Conservation (phyloP, 1,139 yeast species). For the Yamadazyma epiphylla region DNA sequence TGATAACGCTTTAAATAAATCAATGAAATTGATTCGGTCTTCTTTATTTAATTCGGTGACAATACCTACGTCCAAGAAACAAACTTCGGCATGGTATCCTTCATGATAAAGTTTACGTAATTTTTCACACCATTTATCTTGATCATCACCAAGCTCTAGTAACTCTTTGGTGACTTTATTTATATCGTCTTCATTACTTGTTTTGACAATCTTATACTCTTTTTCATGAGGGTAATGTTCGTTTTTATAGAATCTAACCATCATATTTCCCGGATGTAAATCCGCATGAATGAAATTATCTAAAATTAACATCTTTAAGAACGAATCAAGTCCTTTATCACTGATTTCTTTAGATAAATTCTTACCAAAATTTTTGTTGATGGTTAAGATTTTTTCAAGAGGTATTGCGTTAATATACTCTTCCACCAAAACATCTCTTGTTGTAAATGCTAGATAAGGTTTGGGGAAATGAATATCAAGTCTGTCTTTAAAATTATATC, state of each 20-base stretch:
- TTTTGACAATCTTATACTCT: conserved; percentile 45
- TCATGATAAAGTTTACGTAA: conserved; percentile 49
- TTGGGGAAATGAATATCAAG: conserved; percentile 77
- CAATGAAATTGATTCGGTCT: conserved; percentile 83
- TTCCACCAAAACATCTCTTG: conserved; percentile 77
- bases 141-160: conserved; percentile 30
- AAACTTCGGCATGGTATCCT: conserved; percentile 81
- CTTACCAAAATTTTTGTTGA: conserved; percentile 42
- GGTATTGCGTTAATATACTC: conserved; percentile 83
- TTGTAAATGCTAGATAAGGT: conserved; percentile 64
- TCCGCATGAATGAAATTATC: conserved; percentile 96
- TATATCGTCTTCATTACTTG: conserved; percentile 44
- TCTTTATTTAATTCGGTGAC: conserved; percentile 80
- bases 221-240: conserved; percentile 41
- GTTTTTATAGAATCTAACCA: conserved; percentile 68
- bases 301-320: conserved; percentile 83
- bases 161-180: conserved; percentile 47
- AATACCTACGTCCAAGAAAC: conserved; percentile 89
- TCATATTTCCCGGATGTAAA: conserved; percentile 93
- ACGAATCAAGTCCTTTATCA: conserved; percentile 85
- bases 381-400: conserved; percentile 59
- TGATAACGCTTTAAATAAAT: conserved; percentile 81
- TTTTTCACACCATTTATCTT: conserved; percentile 48
- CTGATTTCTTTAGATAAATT: conserved; percentile 72
- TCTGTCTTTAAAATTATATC: conserved; percentile 54